A percentile compares a stretch with the other conserved stretches of the same genome.
Evolutionary conservation across 805 yeast species (phyloP).

Genomic region (Huiozyma naganishii): DNA sequence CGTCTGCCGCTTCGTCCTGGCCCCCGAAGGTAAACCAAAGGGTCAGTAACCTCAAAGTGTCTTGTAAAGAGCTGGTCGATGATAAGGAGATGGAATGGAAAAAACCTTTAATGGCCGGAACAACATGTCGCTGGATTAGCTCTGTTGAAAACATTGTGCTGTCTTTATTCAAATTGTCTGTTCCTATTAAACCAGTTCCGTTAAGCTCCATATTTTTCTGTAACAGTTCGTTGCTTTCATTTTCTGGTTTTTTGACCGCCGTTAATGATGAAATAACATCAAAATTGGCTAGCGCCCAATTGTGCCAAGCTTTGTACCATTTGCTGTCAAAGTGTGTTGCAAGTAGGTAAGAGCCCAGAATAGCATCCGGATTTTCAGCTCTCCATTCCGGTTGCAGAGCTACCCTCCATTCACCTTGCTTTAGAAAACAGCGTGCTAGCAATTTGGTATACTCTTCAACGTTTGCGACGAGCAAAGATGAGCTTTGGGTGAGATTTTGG

Average conservation of each 20-base stretch:
- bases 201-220: background rate
- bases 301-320: constrained; percentile 99
- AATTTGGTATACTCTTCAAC: constrained; percentile 74
- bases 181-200: constrained; percentile 4
- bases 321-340: constrained; percentile 86
- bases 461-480: constrained; percentile 38
- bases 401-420: constrained; percentile 97
- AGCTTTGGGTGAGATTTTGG: constrained; percentile 68
- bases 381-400: constrained; percentile 70
- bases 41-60: constrained; percentile 74
- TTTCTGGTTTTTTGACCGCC: constrained; percentile 8
- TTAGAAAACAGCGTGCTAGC: constrained; percentile 84
- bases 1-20: constrained; percentile 71
- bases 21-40: constrained; percentile 95
- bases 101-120: constrained; percentile 88
- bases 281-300: constrained; percentile 95
- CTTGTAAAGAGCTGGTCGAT: constrained; percentile 75
- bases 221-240: background rate
- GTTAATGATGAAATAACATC: constrained; percentile 68
- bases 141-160: constrained; percentile 33
- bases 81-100: constrained; percentile 86
- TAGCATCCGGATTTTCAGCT: constrained; percentile 65
- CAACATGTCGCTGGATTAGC: constrained; percentile 70
- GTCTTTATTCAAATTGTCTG: constrained; percentile 18
- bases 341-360: constrained; percentile 79